phyloP scores from a whole-genome alignment of 148 eudicot species.

The Chenopodium formosanum region DNA sequence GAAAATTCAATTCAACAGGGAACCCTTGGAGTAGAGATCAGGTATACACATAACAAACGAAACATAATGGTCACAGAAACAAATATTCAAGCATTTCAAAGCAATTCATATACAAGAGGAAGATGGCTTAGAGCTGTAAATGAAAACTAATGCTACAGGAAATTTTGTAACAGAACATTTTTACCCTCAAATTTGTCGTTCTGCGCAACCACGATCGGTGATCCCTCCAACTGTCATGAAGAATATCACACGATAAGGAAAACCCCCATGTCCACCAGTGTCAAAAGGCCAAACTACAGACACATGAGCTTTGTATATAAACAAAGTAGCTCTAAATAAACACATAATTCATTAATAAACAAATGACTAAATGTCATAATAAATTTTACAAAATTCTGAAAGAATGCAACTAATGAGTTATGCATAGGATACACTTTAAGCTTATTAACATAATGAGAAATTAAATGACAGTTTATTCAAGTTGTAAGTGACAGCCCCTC shows the following conservation, averaged over 20 bases:
- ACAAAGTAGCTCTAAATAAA: neutral
- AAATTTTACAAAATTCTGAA: neutral
- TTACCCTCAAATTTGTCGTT: slow-evolving; percentile 86
- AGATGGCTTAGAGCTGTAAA: neutral
- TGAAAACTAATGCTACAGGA: neutral
- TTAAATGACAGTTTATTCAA: neutral
- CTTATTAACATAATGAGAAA: neutral
- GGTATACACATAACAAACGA: neutral
- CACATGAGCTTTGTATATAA: neutral
- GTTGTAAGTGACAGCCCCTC: neutral
- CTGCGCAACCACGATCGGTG: slow-evolving; percentile 84
- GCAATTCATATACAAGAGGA: neutral
- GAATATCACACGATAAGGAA: slow-evolving; percentile 10
- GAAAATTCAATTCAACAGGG: neutral
- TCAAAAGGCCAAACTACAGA: neutral
- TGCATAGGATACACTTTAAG: neutral
- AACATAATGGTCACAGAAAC: neutral
- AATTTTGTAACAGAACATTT: slow-evolving; percentile 4
- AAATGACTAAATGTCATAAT: neutral
- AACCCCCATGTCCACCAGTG: neutral
- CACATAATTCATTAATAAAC: neutral
- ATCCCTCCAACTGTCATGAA: slow-evolving; percentile 73
- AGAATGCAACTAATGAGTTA: neutral
- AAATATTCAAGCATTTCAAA: neutral
- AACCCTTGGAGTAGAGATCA: neutral